Evolutionary conservation across 495 filamentous ascomycete species (phyloP).

Genomic region (Neurospora terricola): DNA sequence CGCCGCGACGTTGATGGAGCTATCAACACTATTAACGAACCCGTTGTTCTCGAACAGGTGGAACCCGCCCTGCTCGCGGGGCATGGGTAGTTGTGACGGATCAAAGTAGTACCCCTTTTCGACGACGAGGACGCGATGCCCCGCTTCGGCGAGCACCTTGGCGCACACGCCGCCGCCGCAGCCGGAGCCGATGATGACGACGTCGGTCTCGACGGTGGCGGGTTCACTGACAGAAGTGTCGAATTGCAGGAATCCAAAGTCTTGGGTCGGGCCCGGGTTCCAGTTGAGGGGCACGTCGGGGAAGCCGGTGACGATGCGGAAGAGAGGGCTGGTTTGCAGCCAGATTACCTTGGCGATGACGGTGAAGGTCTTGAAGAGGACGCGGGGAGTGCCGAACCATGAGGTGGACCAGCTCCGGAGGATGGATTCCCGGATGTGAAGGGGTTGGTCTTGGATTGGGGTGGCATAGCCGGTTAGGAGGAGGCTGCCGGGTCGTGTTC

Average conservation of each 20-base stretch:
- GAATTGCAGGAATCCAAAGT: constrained; percentile 44
- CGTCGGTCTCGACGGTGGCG: constrained; percentile 55
- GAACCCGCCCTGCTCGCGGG: constrained; percentile 38
- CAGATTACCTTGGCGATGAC: constrained; percentile 48
- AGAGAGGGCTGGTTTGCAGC: constrained; percentile 47
- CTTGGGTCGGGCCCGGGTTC: constrained; percentile 37
- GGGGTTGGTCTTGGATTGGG: constrained; percentile 52
- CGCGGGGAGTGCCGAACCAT: constrained; percentile 47
- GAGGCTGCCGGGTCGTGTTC: constrained; percentile 58
- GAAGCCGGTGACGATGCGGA: constrained; percentile 50
- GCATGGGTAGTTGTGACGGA: constrained; percentile 65
- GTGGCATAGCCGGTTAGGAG: constrained; percentile 55
- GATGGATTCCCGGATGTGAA: constrained; percentile 49
- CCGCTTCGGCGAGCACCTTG: constrained; percentile 64
- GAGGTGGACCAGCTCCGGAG: constrained; percentile 50
- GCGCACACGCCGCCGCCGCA: constrained; percentile 80
- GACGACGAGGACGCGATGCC: constrained; percentile 66
- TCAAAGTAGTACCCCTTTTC: constrained; percentile 49
- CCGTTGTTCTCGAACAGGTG: constrained; percentile 59
- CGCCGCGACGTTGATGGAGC: constrained; percentile 48
- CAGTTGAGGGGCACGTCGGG: constrained; percentile 53
- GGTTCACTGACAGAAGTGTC: constrained; percentile 19
- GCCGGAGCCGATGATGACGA: constrained; percentile 78
- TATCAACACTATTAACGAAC: constrained; percentile 49
- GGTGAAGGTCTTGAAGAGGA: constrained; percentile 45